Base-by-base conservation (phyloP, 2,329 filamentous ascomycete genomes). In the Tolypocladium tropicale region DNA sequence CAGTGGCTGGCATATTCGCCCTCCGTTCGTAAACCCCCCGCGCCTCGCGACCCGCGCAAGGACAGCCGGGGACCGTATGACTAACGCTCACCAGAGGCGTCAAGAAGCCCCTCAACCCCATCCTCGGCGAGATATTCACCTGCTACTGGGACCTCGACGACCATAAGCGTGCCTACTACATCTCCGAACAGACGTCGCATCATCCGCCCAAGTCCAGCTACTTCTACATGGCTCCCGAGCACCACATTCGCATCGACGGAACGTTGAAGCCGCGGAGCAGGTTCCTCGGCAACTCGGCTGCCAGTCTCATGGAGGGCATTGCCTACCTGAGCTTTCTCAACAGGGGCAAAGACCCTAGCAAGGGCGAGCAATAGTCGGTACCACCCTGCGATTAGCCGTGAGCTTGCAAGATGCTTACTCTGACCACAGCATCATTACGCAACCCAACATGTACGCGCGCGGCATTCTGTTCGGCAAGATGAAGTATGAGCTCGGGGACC, bases 171-270 rank as follows among this genome's bases (percentile, higher is more conserved):
- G 93, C 89, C 60, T 99, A 96, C 76, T 99, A 99, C 75, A 90
- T 99, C 63, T 85, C 93, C 52, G 94, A 99, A 73, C 94, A 99
- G 73, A 99, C 94, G 1, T 97, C 92, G 32, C 94, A 99, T 70
- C 94, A 99, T 68, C 94, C 94, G 34, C 94, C 94, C 32, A 99
- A 99, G 76, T 97, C 93, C 51, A 96, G 91, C 73, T 99, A 99
- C 76, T 99, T 99, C 72, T 99, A 96, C 76, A 92, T 96, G 86
- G 92, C 90, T 0, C 94, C 94, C 2, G 85, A 95, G 55, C 90
- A 97, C 68, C 78, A 95, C 67, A 95, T 99, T 63, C 85, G 94
- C 56, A 95, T 99, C 65, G 94, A 99, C 66, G 94, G 94, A 23
- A 95, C 90, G 4, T 78, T 99, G 62, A 97, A 97, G 70, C 94